Base-by-base conservation (phyloP, 2,329 filamentous ascomycete species). In the Exophiala dermatitidis region DNA sequence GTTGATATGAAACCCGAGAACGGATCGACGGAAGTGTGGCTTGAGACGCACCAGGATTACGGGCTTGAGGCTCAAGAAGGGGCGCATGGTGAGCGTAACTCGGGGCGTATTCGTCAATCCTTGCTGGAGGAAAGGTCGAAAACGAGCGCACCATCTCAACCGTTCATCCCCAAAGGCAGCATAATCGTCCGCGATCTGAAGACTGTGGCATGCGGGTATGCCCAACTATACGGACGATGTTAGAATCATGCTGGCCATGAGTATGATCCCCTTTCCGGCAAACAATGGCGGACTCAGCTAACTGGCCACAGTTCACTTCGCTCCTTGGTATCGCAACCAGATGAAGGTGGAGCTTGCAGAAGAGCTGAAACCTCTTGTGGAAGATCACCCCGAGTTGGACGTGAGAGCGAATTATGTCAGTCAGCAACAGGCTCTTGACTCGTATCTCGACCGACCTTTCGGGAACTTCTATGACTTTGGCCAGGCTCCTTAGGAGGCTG, bases 401-500 rank as follows among this genome's bases (percentile, higher is more conserved):
- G 67, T 81, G 6, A 76, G 75, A 0, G 76, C 76, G 0, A 69
- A 76, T 31, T 83, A 75, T 70, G 64, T 76, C 2, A 56, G 64
- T 1, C 69, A 68, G 31, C 66, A 74, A 33, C 67, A 74, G 41
- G 71, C 74, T 1, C 51, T 73, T 50, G 64, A 67, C 38, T 67
- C 67, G 0, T 84, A 84, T 63, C 58, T 84, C 58, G 72, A 80
- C 44, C 66, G 79, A 50, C 76, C 72, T 1, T 84, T 80, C 63
- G 81, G 80, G 0, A 84, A 84, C 63, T 77, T 75, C 19, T 84
- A 84, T 67, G 75, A 83, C 63, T 84, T 84, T 61, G 68, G 76
- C 51, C 80, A 83, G 42, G 53, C n/a, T 30, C 36, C 48, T 12
- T 55, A 48, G 36, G 29, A 37, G 32, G 30, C 31, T 19, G 26